Evolutionary conservation across 2,329 filamentous ascomycete genomes (phyloP).

Genomic region (Sporothrix phasma): DNA sequence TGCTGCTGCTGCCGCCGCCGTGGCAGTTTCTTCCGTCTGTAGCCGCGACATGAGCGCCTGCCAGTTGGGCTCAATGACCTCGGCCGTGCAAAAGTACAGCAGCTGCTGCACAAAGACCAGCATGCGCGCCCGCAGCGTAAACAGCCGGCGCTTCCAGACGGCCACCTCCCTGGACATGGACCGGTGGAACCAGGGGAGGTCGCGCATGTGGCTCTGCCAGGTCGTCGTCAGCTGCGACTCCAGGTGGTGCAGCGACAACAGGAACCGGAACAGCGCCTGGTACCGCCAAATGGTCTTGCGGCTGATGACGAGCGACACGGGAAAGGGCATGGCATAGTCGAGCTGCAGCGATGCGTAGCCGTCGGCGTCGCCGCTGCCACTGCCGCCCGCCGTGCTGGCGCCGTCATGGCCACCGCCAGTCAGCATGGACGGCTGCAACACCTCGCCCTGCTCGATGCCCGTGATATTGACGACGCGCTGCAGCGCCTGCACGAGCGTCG

Average conservation of each 20-base stretch:
- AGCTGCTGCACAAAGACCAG: constrained; percentile 94
- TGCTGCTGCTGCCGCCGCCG: constrained; percentile 19
- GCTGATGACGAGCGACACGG: constrained; percentile 88
- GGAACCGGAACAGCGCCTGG: constrained; percentile 88
- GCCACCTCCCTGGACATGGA: constrained; percentile 66
- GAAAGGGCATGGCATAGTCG: constrained; percentile 90
- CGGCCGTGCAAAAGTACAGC: constrained; percentile 90
- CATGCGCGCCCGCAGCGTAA: constrained; percentile 88
- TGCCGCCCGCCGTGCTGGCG: constrained; percentile 74
- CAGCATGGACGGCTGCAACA: constrained; percentile 59
- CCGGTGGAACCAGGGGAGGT: constrained; percentile 70
- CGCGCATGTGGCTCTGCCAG: constrained; percentile 84
- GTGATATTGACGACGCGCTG: constrained; percentile 96
- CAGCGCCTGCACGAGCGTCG: constrained; percentile 82
- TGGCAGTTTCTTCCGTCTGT: constrained; percentile 44
- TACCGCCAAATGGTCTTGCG: constrained; percentile 96
- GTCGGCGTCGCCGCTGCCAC: constrained; percentile 68
- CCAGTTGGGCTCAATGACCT: constrained; percentile 98
- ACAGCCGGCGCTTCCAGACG: constrained; percentile 85
- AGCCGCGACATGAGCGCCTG: constrained; percentile 82
- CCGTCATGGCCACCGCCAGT: constrained; percentile 52
- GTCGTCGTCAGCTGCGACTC: constrained; percentile 78
- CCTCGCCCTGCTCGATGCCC: constrained; percentile 83
- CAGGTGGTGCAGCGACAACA: constrained; percentile 79
- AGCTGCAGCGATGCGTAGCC: constrained; percentile 91